A percentile compares a stretch with the other conserved stretches of the same genome.
Evolutionary conservation across 768 basidiomycete species (phyloP).

Genomic region (Neoboletus subvelutipes): DNA sequence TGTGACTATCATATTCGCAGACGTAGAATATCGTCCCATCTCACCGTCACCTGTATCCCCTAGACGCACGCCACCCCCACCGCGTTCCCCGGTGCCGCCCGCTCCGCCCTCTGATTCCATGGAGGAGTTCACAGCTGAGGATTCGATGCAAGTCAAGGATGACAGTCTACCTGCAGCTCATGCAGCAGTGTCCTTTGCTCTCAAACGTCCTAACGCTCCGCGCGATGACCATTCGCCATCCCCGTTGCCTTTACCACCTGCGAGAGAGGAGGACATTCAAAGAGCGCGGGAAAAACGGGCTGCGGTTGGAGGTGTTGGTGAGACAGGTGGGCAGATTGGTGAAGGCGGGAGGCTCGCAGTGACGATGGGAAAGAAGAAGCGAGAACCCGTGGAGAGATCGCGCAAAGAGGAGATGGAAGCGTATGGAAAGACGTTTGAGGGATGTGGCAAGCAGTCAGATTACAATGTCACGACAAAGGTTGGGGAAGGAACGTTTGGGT

Average conservation of each 20-base stretch:
- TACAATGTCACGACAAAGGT: conserved; percentile 85
- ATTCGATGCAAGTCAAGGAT: conserved; percentile 22
- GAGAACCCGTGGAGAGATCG: conserved; percentile 49
- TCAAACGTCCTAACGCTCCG: conserved; percentile 49
- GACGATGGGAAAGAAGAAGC: conserved; percentile 32
- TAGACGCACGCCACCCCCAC: conserved; percentile 20
- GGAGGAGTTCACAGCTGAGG: conserved; percentile 22
- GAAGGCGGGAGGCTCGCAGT: background rate
- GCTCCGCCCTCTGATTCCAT: conserved; percentile 40
- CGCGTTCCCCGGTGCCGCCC: conserved; percentile 26
- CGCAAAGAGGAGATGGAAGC: conserved; percentile 63
- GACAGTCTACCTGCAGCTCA: conserved; percentile 38
- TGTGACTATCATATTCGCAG: conserved; percentile 7
- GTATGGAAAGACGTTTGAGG: conserved; percentile 66
- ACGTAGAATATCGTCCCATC: conserved; percentile 19
- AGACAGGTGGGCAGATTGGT: background rate
- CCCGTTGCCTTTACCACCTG: conserved; percentile 34
- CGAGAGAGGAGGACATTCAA: conserved; percentile 27
- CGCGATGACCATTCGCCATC: conserved; percentile 46
- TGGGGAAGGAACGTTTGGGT: conserved; percentile 98
- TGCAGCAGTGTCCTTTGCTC: conserved; percentile 39
- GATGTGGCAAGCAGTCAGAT: conserved; percentile 69
- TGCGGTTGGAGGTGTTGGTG: conserved; percentile 6
- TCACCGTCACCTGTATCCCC: conserved; percentile 27
- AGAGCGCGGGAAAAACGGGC: conserved; percentile 29